Evolutionary conservation across 2,329 filamentous ascomycete species (phyloP), one percentile per base, ranked within the genome.

Genomic region (Xylariaceae sp.): DNA sequence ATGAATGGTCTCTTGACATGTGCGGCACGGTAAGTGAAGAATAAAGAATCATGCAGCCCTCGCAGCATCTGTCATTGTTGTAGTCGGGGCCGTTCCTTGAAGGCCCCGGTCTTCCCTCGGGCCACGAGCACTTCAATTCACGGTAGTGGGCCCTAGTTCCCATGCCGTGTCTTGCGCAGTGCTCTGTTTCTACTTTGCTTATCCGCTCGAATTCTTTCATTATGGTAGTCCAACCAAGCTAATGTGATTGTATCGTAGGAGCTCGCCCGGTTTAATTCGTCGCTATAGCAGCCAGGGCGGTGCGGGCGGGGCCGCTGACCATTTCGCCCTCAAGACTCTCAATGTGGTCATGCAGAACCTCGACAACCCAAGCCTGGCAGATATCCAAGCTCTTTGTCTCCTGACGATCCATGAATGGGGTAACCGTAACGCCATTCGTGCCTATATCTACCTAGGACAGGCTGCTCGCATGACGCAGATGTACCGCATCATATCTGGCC

Each of bases 401-500:
- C 73, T 86, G 64, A 81, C 84, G 64, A 82, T 86, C 55, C 83
- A 86, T 65, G 83, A 86, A 72, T 86, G 83, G 83, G 83, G 83
- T 52, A 81, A 80, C 59, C 74, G 83, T 48, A 85, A 84, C 70
- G 83, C 83, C 44, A 81, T 86, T 35, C 81, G 83, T 15, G 83
- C 83, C 62, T 86, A 86, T 75, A 80, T 84, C 70, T 85, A 85
- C 68, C 76, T 86, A 23, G 83, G 83, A 63, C 82, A 85, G 68
- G 83, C 83, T 37, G 79, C 82, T n/a, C 81, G 83, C 60, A 85
- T 86, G 82, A 78, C 83, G 37, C 83, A 86, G 73, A 86, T 86
- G 83, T 84, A 81, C 66, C 78, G 82, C 63, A 81, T 86, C 58
- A 78, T 85, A 51, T 81, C 83, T 65, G 77, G 77, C 47, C 82